Percentiles rank a stretch among this genome's conserved stretches.
phyloP scores from a whole-genome alignment of 73 alveolate genomes.

The Paramecium bursaria region DNA sequence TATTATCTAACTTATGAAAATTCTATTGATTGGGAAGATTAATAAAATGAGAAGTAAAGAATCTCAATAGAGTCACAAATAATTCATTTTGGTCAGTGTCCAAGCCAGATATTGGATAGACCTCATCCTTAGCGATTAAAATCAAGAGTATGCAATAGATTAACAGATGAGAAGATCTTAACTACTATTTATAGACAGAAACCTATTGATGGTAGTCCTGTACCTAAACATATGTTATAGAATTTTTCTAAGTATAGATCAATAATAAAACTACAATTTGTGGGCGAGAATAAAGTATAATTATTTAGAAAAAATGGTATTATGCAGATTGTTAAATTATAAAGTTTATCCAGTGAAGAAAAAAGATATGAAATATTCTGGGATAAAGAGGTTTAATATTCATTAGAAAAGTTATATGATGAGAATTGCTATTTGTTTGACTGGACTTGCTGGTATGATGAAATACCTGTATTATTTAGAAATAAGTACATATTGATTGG shows the following conservation, averaged over 20 bases:
- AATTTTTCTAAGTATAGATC: not conserved
- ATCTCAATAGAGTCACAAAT: conserved; percentile 63
- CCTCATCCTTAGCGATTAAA: conserved; percentile 73
- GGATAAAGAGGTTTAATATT: conserved; percentile 31
- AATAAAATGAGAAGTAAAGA: conserved; percentile 71
- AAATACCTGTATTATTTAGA: not conserved
- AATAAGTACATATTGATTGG: conserved; percentile 55
- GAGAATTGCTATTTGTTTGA: conserved; percentile 40
- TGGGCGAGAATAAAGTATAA: conserved; percentile 67
- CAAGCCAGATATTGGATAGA: conserved; percentile 52
- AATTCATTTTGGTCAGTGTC: conserved; percentile 65
- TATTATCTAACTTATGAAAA: conserved; percentile 89
- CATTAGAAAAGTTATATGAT: not conserved
- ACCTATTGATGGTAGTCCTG: conserved; percentile 85
- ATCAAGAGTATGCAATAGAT: conserved; percentile 82
- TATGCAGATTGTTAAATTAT: conserved; percentile 3
- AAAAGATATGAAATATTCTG: conserved; percentile 50
- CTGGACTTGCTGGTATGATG: conserved; percentile 33
- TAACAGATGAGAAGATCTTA: conserved; percentile 83
- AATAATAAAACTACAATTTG: not conserved
- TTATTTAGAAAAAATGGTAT: conserved; percentile 38
- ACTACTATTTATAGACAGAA: conserved; percentile 85
- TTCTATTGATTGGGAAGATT: conserved; percentile 84
- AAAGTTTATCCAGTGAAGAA: conserved; percentile 34
- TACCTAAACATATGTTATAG: conserved; percentile 69